Base-by-base conservation (phyloP, 1,284 basidiomycete genomes). In the Microstroma glucosiphilum region DNA sequence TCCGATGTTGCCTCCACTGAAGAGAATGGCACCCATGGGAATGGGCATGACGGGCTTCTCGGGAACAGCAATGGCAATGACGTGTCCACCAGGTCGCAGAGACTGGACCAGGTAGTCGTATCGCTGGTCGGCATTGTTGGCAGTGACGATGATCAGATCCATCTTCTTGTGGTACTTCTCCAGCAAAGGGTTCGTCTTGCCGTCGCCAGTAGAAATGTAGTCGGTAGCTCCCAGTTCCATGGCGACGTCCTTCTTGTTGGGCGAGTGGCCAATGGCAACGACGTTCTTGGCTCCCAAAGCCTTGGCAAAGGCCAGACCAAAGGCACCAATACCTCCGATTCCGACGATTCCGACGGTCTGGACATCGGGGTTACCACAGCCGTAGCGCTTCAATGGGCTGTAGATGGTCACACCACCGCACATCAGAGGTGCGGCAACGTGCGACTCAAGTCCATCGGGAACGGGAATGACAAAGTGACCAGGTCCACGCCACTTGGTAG, bases 81-180 rank as follows among this genome's bases (percentile, higher is more conserved):
- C 69, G 80, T 75, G 57, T 81, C 82, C 55, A 67, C 60, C 69
- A 0, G 81, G 79, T 42, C 78, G 72, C 51, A 83, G 76, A 23
- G 82, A 77, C 15, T 68, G 69, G 54, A 82, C 68, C 74, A 80
- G 82, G 19, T 69, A 69, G 58, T 63, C 56, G 48, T 82, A 65
- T 17, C 80, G 80, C 76, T 81, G 80, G 53, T 80, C 72, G 41
- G 46, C 43, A 69, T 77, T 68, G 73, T 78, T 81, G 62, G 81
- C 79, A 54, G 82, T 82, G 61, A 75, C 72, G 63, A 83, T 71
- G 70, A 83, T 80, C 30, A 83, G 66, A 69, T 83, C 82, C 48
- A 83, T 73, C 25, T 78, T 71, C 37, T 79, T 70, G 56, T 62
- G 62, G 73, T 82, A 75, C 11, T 70, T 61, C 21, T 13, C 17